Base-by-base conservation (phyloP, 1,284 basidiomycete species). In the Mycena sp. region DNA sequence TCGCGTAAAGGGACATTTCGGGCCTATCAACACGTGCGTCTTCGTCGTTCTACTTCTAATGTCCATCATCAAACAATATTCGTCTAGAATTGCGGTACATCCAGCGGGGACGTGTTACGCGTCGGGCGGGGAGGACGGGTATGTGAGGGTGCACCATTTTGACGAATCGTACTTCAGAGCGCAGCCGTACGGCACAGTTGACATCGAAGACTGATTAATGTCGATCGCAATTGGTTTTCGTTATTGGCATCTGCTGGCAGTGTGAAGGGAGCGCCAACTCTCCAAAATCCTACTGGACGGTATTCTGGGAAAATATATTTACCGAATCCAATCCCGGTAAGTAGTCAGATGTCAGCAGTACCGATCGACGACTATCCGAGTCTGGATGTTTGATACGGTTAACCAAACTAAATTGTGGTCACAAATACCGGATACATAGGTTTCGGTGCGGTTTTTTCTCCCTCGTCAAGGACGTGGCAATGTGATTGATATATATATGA, bases 91-190 rank as follows among this genome's bases (percentile, higher is more conserved):
- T 66, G 96, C 96, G 29, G 90, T 97, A 7, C 95, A 98, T 74
- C 97, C 98, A 12, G 84, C 87, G 53, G 96, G 96, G 45, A 93
- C 89, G 52, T 88, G 87, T 52, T 99, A 96, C 74, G 95, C 96
- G 14, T 97, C 95, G 3, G 98, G 98, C 48, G 92, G 95, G 73
- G 98, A 99, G 79, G 98, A 99, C 74, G 96, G 96, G 51, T 98
- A 95, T 78, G 89, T 97, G 44, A 89, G 95, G 45, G 90, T 98
- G 64, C 94, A 96, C 77, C 91, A 95, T 77, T 96, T 91, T 73
- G 95, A 97, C 73, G 94, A 96, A 66, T 91, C 89, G 54, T 97
- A 97, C 79, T 96, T 93, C 86, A 91, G 86, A 67, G 86, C 91
- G 61, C 90, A 90, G 81, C 94, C 94, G 16, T 98, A 96, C 72